Base-by-base conservation (phyloP, 176 grass and related monocot species). In the Raddia distichophylla region DNA sequence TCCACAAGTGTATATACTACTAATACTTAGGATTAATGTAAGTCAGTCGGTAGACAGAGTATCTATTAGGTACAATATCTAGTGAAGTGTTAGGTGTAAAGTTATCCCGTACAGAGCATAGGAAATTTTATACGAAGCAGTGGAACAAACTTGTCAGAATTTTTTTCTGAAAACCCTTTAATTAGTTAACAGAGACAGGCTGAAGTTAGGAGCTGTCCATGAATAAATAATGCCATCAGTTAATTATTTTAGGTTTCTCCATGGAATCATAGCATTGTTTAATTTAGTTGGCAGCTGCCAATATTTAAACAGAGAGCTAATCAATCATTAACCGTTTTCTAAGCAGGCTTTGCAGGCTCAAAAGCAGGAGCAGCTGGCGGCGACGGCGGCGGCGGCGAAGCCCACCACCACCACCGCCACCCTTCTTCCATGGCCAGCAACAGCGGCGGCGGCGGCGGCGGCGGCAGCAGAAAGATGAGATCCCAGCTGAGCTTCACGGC, bases 401-500 rank as follows among this genome's bases (percentile, higher is more conserved):
- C 66, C 17, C 75, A 60, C 17, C 80, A 78, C 7, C 59, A 67
- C 11, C 70, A 64, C 10, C 43, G 64, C 17, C 65, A 78, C 16
- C 50, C 33, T 35, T 82, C 84, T 44, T 82, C 84, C 52, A 79
- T 69, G 58, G 16, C 70, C 84, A 37, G 6, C 42, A 69, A 32
- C 64, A 17, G 22, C 46, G 0, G 17, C 27, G 27, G 27, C 27
- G 27, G 27, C 3, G 50, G 54, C 57, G 83, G 58, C 27, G 27
- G 27, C 3, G 50, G 54, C 57, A 80, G 58, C 42, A 75, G 88
- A 65, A 89, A 92, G 75, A 74, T 95, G 80, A 91, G 76, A 45
- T 90, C 96, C 64, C 89, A 91, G 61, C 52, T 91, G 80, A 90
- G 87, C 81, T 94, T 98, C 80, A 87, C 82, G 45, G 27, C 7